phyloP scores from a whole-genome alignment of 176 grass and related monocot genomes.

The Urochloa ruziziensis region DNA sequence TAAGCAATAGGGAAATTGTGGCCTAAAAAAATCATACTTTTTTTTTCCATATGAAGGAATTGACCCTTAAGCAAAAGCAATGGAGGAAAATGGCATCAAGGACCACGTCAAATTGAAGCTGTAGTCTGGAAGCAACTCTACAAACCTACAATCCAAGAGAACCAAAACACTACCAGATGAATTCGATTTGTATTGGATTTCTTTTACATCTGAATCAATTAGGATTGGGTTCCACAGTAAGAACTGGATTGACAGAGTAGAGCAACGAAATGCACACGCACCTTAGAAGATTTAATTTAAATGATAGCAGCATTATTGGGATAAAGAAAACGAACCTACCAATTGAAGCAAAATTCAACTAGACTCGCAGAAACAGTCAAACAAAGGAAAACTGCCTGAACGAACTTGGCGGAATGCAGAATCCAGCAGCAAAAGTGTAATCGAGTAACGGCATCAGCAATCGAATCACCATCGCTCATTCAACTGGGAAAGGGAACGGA shows the following conservation, averaged over 20 bases:
- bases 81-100: conserved; percentile 4
- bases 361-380: background rate
- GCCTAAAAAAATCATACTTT: background rate
- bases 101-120: background rate
- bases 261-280: background rate
- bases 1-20: background rate
- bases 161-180: background rate
- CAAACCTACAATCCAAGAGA: conserved; percentile 19
- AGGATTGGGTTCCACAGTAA: background rate
- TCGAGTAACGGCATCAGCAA: background rate
- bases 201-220: background rate
- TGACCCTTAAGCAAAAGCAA: conserved; percentile 37
- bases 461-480: background rate
- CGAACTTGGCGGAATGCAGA: conserved; percentile 8
- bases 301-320: background rate
- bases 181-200: background rate
- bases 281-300: background rate
- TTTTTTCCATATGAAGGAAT: background rate
- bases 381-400: background rate
- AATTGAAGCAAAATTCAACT: background rate
- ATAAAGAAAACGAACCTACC: background rate
- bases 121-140: background rate
- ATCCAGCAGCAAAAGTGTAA: background rate
- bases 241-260: background rate
- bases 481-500: background rate